Conservation (phyloP, 371 early-diverging fungal genomes). For the Syncephalastrum sp. region DNA sequence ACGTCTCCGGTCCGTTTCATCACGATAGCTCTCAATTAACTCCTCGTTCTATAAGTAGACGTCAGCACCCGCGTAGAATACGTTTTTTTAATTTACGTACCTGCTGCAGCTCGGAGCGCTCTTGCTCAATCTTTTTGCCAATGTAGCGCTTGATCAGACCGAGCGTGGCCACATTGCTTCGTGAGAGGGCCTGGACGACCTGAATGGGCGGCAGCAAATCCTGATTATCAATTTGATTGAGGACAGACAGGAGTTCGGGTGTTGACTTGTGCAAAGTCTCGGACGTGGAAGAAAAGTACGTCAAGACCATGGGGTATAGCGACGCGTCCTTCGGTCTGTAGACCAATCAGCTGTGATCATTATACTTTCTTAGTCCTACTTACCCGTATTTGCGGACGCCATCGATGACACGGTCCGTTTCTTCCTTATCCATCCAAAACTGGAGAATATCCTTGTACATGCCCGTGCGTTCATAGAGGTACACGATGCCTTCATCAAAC, state of each 20-base stretch:
- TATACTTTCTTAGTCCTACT: constrained; percentile 1
- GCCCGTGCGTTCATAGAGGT: constrained; percentile 78
- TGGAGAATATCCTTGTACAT: constrained; percentile 82
- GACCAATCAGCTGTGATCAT: too few relatives aligned
- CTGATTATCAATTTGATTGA: constrained; percentile 81
- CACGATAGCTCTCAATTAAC: constrained; percentile 71
- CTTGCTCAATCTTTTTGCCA: constrained; percentile 71
- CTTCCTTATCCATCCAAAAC: constrained; percentile 78
- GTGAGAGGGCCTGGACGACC: constrained; percentile 81
- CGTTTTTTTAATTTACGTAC: constrained; percentile 21
- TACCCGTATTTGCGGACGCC: constrained; percentile 83
- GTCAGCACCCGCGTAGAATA: not conserved
- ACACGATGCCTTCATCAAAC: constrained; percentile 84
- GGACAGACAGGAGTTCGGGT: constrained; percentile 64
- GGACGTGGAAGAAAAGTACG: constrained; percentile 77
- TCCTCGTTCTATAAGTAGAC: constrained; percentile 44
- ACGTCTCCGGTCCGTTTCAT: constrained; percentile 76
- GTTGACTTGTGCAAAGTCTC: constrained; percentile 55
- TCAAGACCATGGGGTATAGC: constrained; percentile 80
- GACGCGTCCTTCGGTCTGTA: constrained; percentile 67
- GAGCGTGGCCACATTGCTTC: constrained; percentile 81
- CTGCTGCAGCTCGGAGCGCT: constrained; percentile 65
- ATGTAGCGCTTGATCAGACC: constrained; percentile 85
- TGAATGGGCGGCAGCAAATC: constrained; percentile 86
- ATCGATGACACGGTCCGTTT: constrained; percentile 72